Conservation (phyloP, 2,329 filamentous ascomycete genomes). For the Domatiomyces globalis region DNA sequence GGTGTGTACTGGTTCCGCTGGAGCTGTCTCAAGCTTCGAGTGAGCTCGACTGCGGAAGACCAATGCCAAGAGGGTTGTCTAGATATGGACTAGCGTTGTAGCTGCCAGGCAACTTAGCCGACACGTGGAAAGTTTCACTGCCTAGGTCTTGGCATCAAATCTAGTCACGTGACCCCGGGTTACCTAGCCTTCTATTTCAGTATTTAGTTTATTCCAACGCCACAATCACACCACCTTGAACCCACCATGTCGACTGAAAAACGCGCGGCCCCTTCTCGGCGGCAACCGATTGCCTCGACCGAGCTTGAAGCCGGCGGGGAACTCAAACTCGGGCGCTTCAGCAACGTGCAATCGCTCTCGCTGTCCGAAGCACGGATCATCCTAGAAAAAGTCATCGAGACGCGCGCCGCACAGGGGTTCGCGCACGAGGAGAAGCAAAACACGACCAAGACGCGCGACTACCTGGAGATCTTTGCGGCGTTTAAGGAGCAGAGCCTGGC, state of each 20-base stretch:
- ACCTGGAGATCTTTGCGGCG: constrained; percentile 84
- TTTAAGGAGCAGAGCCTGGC: constrained; percentile 94
- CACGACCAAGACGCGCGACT: constrained; percentile 75
- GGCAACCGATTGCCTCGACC: constrained; percentile 38
- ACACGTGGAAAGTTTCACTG: background rate
- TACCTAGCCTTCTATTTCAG: too few relatives aligned
- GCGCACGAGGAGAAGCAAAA: constrained; percentile 39
- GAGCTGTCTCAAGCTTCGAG: background rate
- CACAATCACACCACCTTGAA: background rate
- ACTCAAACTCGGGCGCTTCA: constrained; percentile 84
- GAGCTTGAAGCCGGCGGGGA: constrained; percentile 77
- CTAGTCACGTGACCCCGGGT: too few relatives aligned
- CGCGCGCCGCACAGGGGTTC: constrained; percentile 24
- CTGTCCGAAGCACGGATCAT: constrained; percentile 84
- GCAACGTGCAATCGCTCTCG: constrained; percentile 79
- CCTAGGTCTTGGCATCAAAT: too few relatives aligned
- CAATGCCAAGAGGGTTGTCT: background rate
- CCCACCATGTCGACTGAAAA: background rate
- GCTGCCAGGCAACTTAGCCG: background rate
- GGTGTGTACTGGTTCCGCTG: background rate
- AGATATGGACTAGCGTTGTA: background rate
- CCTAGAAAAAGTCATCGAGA: constrained; percentile 74
- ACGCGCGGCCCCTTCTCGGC: constrained; percentile 17
- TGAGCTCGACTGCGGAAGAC: background rate
- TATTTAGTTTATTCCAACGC: too few relatives aligned